These are phyloP conservation scores for Alternaria longipes DNA, from an alignment of 2,329 filamentous ascomycete genomes.

Conservation along the genomic window DNA sequence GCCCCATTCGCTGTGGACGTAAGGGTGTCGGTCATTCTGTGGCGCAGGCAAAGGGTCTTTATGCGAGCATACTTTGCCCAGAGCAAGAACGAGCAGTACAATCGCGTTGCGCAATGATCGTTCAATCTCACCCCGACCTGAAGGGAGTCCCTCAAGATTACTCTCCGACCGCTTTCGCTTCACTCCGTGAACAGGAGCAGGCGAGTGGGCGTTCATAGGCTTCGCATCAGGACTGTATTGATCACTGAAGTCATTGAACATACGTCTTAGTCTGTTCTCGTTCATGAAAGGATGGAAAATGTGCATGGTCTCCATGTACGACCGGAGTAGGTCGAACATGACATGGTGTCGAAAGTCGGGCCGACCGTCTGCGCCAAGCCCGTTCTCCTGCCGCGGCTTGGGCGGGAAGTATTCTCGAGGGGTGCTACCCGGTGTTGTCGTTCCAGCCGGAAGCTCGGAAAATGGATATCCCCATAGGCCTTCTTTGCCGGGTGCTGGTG, in stretches of 20 bases:
- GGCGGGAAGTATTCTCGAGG: constrained; percentile 42
- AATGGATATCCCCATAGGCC: constrained; percentile 60
- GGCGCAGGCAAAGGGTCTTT: constrained; percentile 62
- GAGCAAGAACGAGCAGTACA: constrained; percentile 80
- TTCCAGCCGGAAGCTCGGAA: constrained; percentile 51
- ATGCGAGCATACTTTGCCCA: constrained; percentile 81
- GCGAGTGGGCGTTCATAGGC: constrained; percentile 32
- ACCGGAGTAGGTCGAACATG: constrained; percentile 61
- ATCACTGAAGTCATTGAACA: constrained; percentile 60
- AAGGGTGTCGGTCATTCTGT: constrained; percentile 58
- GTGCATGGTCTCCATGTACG: constrained; percentile 69
- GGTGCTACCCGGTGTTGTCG: constrained; percentile 31
- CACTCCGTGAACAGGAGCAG: constrained; percentile 24
- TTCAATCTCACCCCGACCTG: constrained; percentile 35
- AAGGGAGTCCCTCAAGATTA: constrained; percentile 34
- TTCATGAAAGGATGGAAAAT: constrained; percentile 72
- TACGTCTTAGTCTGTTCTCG: constrained; percentile 59
- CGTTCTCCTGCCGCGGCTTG: constrained; percentile 48
- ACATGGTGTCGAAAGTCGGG: constrained; percentile 64
- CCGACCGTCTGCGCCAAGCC: constrained; percentile 62
- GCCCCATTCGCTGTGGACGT: constrained; percentile 33
- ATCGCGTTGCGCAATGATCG: constrained; percentile 70
- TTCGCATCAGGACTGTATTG: constrained; percentile 47
- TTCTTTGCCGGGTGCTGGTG: constrained; percentile 56
- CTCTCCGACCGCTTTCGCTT: constrained; percentile 50